Evolutionary conservation across 768 basidiomycete genomes (phyloP).

Genomic region (Tremella fuciformis): DNA sequence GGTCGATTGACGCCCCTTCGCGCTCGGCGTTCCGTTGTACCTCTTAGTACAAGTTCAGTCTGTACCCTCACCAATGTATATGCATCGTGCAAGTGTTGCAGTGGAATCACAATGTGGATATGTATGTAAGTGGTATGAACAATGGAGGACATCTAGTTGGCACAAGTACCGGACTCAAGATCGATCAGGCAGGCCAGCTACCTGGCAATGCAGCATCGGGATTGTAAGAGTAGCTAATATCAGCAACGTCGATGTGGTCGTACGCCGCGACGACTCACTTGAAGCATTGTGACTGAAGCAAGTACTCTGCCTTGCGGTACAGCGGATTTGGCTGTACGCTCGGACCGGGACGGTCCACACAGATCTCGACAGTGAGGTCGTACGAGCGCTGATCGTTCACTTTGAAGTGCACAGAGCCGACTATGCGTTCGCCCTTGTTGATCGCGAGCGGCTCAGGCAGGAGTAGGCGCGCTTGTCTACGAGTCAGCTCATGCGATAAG

Average conservation of each 20-base stretch:
- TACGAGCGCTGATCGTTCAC: slow-evolving; percentile 49
- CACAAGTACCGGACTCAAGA: no score
- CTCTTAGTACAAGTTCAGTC: background rate
- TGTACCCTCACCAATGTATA: no score
- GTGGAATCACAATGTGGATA: no score
- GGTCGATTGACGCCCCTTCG: background rate
- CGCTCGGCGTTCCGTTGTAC: slow-evolving; percentile 5
- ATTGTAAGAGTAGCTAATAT: slow-evolving; percentile 37
- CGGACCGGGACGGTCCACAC: slow-evolving; percentile 39
- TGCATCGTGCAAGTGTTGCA: no score
- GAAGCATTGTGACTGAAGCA: slow-evolving; percentile 48
- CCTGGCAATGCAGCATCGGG: slow-evolving; percentile 24
- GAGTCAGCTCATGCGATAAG: background rate
- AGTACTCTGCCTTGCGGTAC: slow-evolving; percentile 33
- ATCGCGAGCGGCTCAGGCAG: slow-evolving; percentile 50
- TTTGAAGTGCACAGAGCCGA: slow-evolving; percentile 44
- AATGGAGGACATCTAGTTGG: no score
- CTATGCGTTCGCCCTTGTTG: slow-evolving; percentile 44
- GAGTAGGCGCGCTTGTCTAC: slow-evolving; percentile 46
- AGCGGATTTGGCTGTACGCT: slow-evolving; percentile 32
- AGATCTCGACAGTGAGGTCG: slow-evolving; percentile 43
- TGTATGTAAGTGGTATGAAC: no score
- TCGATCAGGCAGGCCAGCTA: no score
- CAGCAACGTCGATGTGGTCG: no score
- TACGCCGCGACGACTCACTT: slow-evolving; percentile 46